These are phyloP conservation scores for Amylostereum areolatum DNA, from an alignment of 1,284 basidiomycete species.

Conservation along the genomic window DNA sequence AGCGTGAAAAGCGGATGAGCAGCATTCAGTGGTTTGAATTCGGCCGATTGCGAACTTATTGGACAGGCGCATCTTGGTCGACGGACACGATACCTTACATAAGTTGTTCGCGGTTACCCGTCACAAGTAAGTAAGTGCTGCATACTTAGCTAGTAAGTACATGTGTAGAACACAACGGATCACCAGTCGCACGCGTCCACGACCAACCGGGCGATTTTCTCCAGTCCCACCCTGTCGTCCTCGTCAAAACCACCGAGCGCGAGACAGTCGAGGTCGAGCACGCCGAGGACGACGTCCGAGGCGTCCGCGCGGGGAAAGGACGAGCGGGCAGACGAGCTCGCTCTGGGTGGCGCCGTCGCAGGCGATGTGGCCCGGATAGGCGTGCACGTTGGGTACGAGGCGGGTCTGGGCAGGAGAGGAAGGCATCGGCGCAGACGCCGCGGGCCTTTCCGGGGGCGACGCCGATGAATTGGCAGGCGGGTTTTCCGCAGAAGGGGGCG, in stretches of 20 bases:
- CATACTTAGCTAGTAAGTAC: too few species aligned
- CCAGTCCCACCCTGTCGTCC: slow-evolving; percentile 68
- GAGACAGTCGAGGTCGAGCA: slow-evolving; percentile 83
- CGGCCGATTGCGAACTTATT: too few species aligned
- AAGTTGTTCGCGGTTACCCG: too few species aligned
- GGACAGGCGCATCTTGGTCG: too few species aligned
- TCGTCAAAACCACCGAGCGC: slow-evolving; percentile 65
- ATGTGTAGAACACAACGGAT: slow-evolving; percentile 11
- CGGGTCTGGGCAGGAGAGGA: slow-evolving; percentile 47
- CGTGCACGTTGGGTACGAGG: slow-evolving; percentile 68
- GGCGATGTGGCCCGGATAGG: slow-evolving; percentile 85
- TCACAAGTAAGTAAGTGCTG: too few species aligned
- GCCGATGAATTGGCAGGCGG: slow-evolving; percentile 80
- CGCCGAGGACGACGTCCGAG: slow-evolving; percentile 51
- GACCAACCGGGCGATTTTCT: slow-evolving; percentile 63
- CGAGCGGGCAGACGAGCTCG: slow-evolving; percentile 79
- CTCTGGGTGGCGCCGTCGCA: slow-evolving; percentile 84
- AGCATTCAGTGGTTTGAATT: too few species aligned
- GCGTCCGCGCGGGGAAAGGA: slow-evolving; percentile 27
- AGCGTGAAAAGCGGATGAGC: too few species aligned
- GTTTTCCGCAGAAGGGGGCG: slow-evolving; percentile 84
- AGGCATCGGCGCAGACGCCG: slow-evolving; percentile 83
- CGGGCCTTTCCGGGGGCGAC: slow-evolving; percentile 47
- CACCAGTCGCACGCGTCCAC: slow-evolving; percentile 54
- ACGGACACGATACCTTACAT: too few species aligned